A percentile compares a stretch with the other conserved stretches of the same genome.
phyloP scores from a whole-genome alignment of 2,329 filamentous ascomycete species.

The Beauveria sp. region DNA sequence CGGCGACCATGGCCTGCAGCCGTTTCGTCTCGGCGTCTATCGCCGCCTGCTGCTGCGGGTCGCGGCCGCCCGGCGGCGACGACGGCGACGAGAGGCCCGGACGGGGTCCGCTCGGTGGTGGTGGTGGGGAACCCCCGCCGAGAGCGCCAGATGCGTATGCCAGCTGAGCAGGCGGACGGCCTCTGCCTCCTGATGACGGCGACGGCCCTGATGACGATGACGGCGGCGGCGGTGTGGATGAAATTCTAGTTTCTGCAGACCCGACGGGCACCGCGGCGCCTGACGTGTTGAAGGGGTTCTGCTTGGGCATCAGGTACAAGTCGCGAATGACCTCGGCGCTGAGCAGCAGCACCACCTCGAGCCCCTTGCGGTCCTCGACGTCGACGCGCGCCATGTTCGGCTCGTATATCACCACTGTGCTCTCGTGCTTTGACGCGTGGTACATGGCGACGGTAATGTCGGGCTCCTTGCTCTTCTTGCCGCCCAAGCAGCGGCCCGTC shows the following conservation, averaged over 20 bases:
- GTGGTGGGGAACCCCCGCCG: conserved; percentile 32
- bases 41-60: conserved; percentile 27
- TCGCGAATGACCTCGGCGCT: conserved; percentile 58
- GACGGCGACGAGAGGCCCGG: conserved; percentile 33
- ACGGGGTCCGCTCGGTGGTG: conserved; percentile 32
- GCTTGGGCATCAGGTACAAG: conserved; percentile 55
- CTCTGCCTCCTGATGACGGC: conserved; percentile 15
- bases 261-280: conserved; percentile 26
- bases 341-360: conserved; percentile 72
- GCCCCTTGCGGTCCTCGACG: conserved; percentile 85
- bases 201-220: conserved; percentile 25
- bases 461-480: conserved; percentile 82
- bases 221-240: conserved; percentile 25
- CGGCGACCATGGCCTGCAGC: conserved; percentile 47
- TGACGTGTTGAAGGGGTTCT: conserved; percentile 71
- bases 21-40: conserved; percentile 74
- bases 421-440: conserved; percentile 58
- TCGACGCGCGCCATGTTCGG: conserved; percentile 86
- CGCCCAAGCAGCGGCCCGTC: conserved; percentile 66
- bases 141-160: conserved; percentile 14
- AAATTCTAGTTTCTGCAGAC: conserved; percentile 1
- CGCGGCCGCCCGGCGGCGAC: conserved; percentile 17
- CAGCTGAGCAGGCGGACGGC: conserved; percentile 17
- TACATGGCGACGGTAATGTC: conserved; percentile 94
- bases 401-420: conserved; percentile 75